Evolutionary conservation across 352 stramenopile genomes (phyloP), one percentile per base, ranked within the genome.

Genomic region (Phytopythium montanum): DNA sequence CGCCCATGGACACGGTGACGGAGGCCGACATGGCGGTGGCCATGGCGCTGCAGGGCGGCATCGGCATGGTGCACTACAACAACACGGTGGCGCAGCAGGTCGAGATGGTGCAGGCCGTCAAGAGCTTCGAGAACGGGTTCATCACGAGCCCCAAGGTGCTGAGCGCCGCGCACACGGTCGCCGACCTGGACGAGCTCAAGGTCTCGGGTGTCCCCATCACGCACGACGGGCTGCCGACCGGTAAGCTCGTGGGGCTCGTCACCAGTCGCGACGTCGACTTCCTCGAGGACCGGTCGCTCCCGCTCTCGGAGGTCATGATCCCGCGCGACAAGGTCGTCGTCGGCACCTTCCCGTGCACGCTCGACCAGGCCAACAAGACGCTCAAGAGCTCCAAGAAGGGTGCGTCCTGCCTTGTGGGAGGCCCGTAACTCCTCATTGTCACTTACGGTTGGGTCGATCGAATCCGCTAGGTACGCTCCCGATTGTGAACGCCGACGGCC

Each of bases 1-100:
- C 95, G 49, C 97, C 97, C 2, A 99, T 99, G 97, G 97, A 99
- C 81, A 99, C 97, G 21, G 97, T 99, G 36, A 99, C 97, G 23
- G 97, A 99, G 71, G 78, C 93, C 38, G 86, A 92, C 56, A 99
- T 99, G 97, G 97, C 97, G 25, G 99, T 99, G 59, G 86, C 87
- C 25, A 99, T 99, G 80, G 97, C 97, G 18, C 79, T 99, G 19
- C 95, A 99, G 66, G 97, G 97, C 19, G 92, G 96, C 21, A 97
- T 99, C 59, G 97, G 97, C 39, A 97, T 99, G 59, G 93, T 99
- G 57, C 97, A 99, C 76, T 99, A 98, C 73, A 99, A 99, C 88
- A 97, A 98, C 72, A 90, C 77, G 18, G 80, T 97, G 31, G 85
- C 98, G 53, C 89, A 97, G 52, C 97, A 99, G 79, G 95, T 81